Evolutionary conservation across 1,284 basidiomycete genomes (phyloP).

Genomic region (Cutaneotrichosporon sp.): DNA sequence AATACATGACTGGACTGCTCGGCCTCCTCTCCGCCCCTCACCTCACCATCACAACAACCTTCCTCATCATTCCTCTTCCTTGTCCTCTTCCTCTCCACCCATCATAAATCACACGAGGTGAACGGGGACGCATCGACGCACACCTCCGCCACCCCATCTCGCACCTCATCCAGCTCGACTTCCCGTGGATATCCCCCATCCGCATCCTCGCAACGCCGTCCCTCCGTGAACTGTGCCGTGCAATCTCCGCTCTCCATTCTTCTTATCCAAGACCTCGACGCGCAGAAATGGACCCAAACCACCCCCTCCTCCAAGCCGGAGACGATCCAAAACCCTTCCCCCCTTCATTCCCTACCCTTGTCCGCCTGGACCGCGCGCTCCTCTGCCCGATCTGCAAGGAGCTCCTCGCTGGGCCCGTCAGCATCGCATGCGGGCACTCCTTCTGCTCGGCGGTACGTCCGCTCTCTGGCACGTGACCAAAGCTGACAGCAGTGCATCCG

Average conservation of each 20-base stretch:
- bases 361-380: constrained; percentile 41
- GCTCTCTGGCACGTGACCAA: not conserved
- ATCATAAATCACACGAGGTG: no score
- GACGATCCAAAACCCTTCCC: constrained; percentile 44
- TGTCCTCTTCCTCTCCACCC: no score
- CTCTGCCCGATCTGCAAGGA: constrained; percentile 51
- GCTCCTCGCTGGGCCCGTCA: constrained; percentile 43
- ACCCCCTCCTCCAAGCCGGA: constrained; percentile 37
- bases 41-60: not conserved
- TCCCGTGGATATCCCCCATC: no score
- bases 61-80: no score
- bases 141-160: no score
- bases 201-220: no score
- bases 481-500: constrained; percentile 41
- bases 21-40: no score
- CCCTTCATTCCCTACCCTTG: constrained; percentile 31
- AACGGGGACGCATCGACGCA: no score
- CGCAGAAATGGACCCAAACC: constrained; percentile 47
- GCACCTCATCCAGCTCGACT: no score
- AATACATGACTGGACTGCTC: constrained; percentile 7
- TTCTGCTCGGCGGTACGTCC: constrained; percentile 53
- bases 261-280: no score
- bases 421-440: constrained; percentile 49
- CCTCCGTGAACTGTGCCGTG: no score
- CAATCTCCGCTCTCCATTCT: no score